phyloP scores from a whole-genome alignment of 768 basidiomycete genomes.

The Serendipita sp. region DNA sequence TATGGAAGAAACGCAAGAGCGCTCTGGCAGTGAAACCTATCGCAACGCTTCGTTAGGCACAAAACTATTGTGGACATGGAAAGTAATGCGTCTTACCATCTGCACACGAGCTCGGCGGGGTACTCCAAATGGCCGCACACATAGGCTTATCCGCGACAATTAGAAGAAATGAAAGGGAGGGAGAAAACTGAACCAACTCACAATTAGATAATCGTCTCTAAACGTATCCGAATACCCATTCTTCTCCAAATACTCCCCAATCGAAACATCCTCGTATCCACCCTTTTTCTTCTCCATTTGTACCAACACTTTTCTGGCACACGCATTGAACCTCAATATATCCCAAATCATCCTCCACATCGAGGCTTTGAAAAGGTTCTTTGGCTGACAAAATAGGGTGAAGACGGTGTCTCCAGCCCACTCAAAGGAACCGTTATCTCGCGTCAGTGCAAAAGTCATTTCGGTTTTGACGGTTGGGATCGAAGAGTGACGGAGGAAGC shows the following conservation, averaged over 20 bases:
- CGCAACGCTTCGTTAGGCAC: not conserved
- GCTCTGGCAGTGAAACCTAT: not conserved
- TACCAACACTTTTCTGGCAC: constrained; percentile 35
- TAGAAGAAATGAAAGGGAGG: not conserved
- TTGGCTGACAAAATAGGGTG: constrained; percentile 52
- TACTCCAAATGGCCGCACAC: constrained; percentile 72
- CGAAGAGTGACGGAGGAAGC: constrained; percentile 38
- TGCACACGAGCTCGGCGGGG: constrained; percentile 51
- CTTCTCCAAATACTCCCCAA: constrained; percentile 41
- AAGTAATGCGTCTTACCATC: constrained; percentile 22
- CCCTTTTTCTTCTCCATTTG: constrained; percentile 14
- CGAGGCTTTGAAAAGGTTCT: constrained; percentile 41
- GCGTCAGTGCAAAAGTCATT: constrained; percentile 68
- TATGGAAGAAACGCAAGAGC: constrained; percentile 47
- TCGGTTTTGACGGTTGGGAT: constrained; percentile 43
- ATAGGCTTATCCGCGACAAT: constrained; percentile 35
- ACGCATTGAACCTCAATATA: constrained; percentile 56
- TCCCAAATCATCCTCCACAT: constrained; percentile 67
- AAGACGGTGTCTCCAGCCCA: constrained; percentile 56
- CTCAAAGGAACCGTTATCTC: constrained; percentile 53
- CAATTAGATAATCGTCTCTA: constrained; percentile 59
- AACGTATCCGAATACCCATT: constrained; percentile 56
- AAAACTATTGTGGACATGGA: not conserved
- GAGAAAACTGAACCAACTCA: constrained; percentile 22
- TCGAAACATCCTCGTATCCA: constrained; percentile 23